These are phyloP conservation scores for Cutaneotrichosporon mucoides DNA, from an alignment of 1,284 basidiomycete genomes.

Conservation along the genomic window DNA sequence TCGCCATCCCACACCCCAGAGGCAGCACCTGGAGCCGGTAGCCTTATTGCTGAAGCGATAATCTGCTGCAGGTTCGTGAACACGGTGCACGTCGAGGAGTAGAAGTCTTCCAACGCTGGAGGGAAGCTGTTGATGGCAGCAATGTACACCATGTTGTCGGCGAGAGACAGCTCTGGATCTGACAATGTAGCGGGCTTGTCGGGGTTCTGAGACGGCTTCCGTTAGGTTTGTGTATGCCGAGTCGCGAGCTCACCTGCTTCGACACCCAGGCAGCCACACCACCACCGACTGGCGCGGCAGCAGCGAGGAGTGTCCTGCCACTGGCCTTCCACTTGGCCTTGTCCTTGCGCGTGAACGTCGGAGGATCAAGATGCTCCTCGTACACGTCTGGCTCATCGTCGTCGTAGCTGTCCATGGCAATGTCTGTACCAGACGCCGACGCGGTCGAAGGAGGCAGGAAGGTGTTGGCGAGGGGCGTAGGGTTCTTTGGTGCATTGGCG, in stretches of 20 bases:
- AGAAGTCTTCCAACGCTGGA: conserved; percentile 31
- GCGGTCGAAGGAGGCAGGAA: conserved; percentile 5
- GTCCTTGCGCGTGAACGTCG: conserved; percentile 25
- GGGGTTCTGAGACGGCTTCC: conserved; percentile 28
- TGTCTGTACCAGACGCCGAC: neutral
- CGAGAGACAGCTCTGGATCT: conserved; percentile 15
- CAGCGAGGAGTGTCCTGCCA: conserved; percentile 27
- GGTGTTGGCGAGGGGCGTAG: conserved; percentile 17
- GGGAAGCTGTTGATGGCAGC: conserved; percentile 26
- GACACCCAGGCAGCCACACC: conserved; percentile 36
- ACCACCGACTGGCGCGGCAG: conserved; percentile 34
- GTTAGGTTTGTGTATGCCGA: too few relatives aligned
- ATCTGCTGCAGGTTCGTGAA: conserved; percentile 46
- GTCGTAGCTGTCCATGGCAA: conserved; percentile 2
- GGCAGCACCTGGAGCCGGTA: conserved; percentile 12
- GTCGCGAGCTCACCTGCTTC: conserved; percentile 31
- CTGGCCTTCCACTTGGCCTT: conserved; percentile 36
- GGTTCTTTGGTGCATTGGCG: conserved; percentile 13
- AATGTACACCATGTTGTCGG: conserved; percentile 36
- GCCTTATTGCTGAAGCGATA: conserved; percentile 27
- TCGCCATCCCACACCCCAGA: conserved; percentile 29
- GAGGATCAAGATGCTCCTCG: conserved; percentile 28
- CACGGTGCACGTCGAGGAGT: conserved; percentile 46
- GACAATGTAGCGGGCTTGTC: conserved; percentile 21
- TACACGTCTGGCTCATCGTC: conserved; percentile 5